Percentiles rank a stretch among this genome's conserved stretches.
Evolutionary conservation across 805 yeast genomes (phyloP).

Genomic region (Kurtzmaniella cleridarum): DNA sequence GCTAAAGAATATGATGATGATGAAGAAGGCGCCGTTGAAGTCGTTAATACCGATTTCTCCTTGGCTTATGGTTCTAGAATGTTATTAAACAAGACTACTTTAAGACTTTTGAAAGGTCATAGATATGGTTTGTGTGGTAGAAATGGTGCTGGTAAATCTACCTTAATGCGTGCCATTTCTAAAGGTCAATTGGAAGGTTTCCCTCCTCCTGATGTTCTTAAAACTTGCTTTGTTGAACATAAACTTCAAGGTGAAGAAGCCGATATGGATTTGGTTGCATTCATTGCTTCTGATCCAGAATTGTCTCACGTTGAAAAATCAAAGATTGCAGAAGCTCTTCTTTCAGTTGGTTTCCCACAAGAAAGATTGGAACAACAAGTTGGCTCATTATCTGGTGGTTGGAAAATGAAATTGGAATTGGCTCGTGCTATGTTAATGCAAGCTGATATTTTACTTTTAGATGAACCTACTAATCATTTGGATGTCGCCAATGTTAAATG

Average conservation of each 20-base stretch:
- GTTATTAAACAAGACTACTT: constrained; percentile 87
- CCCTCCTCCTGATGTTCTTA: constrained; percentile 80
- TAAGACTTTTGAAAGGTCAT: constrained; percentile 87
- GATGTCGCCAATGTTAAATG: constrained; percentile 92
- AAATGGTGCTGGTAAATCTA: constrained; percentile 98
- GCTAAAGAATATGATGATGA: constrained; percentile 48
- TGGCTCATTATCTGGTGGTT: constrained; percentile 95
- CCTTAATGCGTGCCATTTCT: constrained; percentile 93
- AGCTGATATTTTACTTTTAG: constrained; percentile 90
- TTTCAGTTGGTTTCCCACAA: constrained; percentile 85
- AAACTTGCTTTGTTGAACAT: constrained; percentile 97
- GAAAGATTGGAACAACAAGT: constrained; percentile 87
- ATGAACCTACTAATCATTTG: constrained; percentile 98
- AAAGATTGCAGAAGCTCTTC: constrained; percentile 72
- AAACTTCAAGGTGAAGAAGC: constrained; percentile 93
- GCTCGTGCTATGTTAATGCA: constrained; percentile 99
- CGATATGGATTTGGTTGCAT: constrained; percentile 79
- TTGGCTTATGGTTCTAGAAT: constrained; percentile 96
- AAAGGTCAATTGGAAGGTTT: constrained; percentile 97
- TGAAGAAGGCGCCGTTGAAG: constrained; percentile 77
- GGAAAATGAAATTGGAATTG: constrained; percentile 98
- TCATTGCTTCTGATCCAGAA: constrained; percentile 87
- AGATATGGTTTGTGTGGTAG: constrained; percentile 97
- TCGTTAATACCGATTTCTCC: constrained; percentile 92
- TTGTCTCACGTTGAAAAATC: constrained; percentile 56